Base-by-base conservation (phyloP, 306 rosid genomes). In the Rosa persica region DNA sequence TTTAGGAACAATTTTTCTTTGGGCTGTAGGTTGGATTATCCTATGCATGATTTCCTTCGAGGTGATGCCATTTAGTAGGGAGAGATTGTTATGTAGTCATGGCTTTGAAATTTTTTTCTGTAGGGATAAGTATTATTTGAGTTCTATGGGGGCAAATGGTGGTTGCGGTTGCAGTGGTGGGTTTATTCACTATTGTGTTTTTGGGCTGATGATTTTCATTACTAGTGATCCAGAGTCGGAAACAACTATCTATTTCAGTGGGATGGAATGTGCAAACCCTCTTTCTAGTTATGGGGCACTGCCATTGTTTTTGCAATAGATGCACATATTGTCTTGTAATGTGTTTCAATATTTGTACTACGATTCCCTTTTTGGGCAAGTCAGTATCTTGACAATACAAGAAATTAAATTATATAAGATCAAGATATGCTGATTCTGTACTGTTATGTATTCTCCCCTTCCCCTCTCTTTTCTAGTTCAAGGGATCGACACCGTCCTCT, bases 401-500 rank as follows among this genome's bases (percentile, higher is more conserved):
- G 19, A 27, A 20, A 6, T 22, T 13, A 5, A 46, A 46, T 44
- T 9, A 27, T 46, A 54, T 48, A 42, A 25, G 22, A 65, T 76
- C 25, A 20, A 44, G 12, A 47, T 48, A 40, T 49, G 27, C 49
- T 25, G 27, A 51, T 76, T 10, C 54, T 77, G 48, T 77, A 66
- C 49, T 73, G 62, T 84, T 51, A 16, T 52, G 23, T 64, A 48
- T 82, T 72, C 48, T 47, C 57, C 54, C 57, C 57, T 75, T 12
- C 71, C 76, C 78, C 25, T 76, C 43, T 74, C 67, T 70, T 74
- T 58, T 84, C 57, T 86, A 95, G 98, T 91, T 92, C 83, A 85
- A 86, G 74, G 97, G 92, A 79, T 70, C 83, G 83, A 90, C 97
- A 54, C 98, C 98, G 40, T 88, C 98, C 51, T 81, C 89, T 81